A percentile compares a stretch with the other conserved stretches of the same genome.
Conservation (phyloP, 75 land plant genomes). For the Pinus taeda region DNA sequence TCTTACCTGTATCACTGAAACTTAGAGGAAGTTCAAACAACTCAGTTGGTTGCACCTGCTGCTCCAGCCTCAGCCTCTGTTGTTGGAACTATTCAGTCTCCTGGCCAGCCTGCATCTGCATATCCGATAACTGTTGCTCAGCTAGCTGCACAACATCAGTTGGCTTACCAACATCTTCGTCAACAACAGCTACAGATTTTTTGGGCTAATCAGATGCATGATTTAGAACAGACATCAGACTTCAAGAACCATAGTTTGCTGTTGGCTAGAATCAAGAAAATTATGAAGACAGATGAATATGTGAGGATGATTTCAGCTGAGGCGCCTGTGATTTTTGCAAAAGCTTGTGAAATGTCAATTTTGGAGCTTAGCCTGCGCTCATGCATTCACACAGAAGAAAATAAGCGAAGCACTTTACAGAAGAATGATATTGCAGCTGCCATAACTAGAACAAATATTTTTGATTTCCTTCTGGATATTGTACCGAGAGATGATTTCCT, state of each 20-base stretch:
- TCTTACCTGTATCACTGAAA: too few relatives aligned
- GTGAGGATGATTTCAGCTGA: conserved; percentile 84
- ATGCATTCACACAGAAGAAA: conserved; percentile 89
- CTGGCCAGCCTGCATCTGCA: too few relatives aligned
- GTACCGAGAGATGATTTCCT: too few relatives aligned
- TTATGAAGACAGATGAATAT: conserved; percentile 87
- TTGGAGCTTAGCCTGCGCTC: conserved; percentile 67
- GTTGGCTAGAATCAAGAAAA: conserved; percentile 76
- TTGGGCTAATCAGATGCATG: conserved; percentile 66
- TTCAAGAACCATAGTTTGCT: conserved; percentile 83
- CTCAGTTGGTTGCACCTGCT: too few relatives aligned
- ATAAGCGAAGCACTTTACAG: conserved; percentile 79
- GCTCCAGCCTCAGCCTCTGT: too few relatives aligned
- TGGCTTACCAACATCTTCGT: conserved; percentile 59
- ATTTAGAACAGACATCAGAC: conserved; percentile 68
- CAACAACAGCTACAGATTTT: conserved; percentile 72
- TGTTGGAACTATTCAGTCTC: too few relatives aligned
- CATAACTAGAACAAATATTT: conserved; percentile 74
- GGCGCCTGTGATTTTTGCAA: conserved; percentile 81
- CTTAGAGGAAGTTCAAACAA: too few relatives aligned
- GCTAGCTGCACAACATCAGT: conserved; percentile 45
- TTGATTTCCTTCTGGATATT: conserved; percentile 69
- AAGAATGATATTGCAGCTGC: conserved; percentile 90
- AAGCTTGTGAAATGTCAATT: conserved; percentile 83
- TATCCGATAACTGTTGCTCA: conserved; percentile 23